These are phyloP conservation scores for Galeopsis tetrahit DNA, from an alignment of 257 asterid genomes.

Conservation along the genomic window DNA sequence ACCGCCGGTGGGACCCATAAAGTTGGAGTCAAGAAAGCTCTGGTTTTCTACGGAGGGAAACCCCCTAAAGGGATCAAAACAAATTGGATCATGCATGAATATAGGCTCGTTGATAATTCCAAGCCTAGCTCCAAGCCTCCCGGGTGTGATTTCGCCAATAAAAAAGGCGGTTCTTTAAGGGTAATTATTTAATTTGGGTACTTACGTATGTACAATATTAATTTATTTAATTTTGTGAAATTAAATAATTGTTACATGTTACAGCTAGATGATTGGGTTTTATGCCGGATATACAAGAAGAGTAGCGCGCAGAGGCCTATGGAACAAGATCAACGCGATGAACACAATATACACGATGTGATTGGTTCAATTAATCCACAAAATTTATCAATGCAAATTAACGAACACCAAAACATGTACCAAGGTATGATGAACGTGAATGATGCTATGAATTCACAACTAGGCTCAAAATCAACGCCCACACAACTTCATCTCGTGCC, in stretches of 20 bases:
- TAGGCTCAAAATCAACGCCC: conserved; percentile 19
- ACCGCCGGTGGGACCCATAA: conserved; percentile 60
- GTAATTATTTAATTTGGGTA: conserved; percentile 33
- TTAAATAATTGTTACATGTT: conserved; percentile 26
- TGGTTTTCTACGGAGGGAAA: conserved; percentile 64
- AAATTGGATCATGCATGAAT: conserved; percentile 74
- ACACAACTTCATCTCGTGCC: conserved; percentile 34
- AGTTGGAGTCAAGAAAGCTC: conserved; percentile 63
- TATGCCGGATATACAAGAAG: conserved; percentile 83
- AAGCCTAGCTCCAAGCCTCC: conserved; percentile 50
- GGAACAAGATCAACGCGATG: conserved; percentile 62
- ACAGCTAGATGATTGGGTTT: conserved; percentile 87
- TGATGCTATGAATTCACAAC: conserved; percentile 37
- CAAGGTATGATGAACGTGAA: conserved; percentile 57
- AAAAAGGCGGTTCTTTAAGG: conserved; percentile 68
- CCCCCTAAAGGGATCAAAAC: conserved; percentile 64
- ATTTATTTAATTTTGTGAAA: background rate
- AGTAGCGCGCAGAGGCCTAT: conserved; percentile 58
- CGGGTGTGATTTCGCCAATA: conserved; percentile 47
- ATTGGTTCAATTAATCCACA: conserved; percentile 43
- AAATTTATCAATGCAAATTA: conserved; percentile 31
- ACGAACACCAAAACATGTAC: conserved; percentile 46
- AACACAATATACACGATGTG: conserved; percentile 41
- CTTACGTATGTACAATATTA: background rate
- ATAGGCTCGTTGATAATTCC: conserved; percentile 51